Percentiles rank a stretch among this genome's conserved stretches.
phyloP scores from a whole-genome alignment of 345 rosid species.

The Schrenkiella parvula region DNA sequence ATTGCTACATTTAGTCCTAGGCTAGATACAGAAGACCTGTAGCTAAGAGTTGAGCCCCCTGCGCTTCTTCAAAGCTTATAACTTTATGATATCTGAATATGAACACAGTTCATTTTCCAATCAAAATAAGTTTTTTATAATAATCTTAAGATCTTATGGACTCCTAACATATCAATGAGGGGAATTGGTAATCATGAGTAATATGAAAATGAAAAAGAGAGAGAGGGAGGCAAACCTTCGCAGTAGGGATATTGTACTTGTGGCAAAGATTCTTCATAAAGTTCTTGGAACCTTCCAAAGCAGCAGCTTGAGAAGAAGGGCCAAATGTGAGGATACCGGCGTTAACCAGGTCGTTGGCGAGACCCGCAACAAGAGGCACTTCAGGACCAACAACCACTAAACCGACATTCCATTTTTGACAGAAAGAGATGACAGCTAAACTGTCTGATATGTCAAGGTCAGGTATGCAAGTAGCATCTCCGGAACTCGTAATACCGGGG shows the following conservation, averaged over 20 bases:
- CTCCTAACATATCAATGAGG: not conserved
- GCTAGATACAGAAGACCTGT: not conserved
- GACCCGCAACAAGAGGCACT: conserved; percentile 91
- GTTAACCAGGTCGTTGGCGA: conserved; percentile 63
- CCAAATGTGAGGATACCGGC: conserved; percentile 84
- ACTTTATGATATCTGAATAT: not conserved
- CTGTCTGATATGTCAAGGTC: conserved; percentile 66
- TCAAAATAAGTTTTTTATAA: not conserved
- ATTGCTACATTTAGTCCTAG: not conserved
- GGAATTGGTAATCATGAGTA: not conserved
- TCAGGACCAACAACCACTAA: conserved; percentile 93
- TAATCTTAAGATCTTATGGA: not conserved
- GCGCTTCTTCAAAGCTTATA: not conserved
- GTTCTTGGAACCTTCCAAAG: conserved; percentile 93
- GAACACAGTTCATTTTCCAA: not conserved
- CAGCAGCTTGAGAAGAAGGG: conserved; percentile 94
- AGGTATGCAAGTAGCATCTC: conserved; percentile 74
- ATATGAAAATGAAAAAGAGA: not conserved
- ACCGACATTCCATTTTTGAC: conserved; percentile 54
- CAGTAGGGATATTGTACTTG: conserved; percentile 88
- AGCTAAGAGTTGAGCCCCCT: not conserved
- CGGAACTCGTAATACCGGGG: conserved; percentile 76
- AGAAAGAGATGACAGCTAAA: conserved; percentile 65
- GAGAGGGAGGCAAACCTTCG: conserved; percentile 54
- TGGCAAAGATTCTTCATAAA: conserved; percentile 89